These are phyloP conservation scores for Diophrys sp. DNA, from an alignment of 73 alveolate species.

Conservation along the genomic window DNA sequence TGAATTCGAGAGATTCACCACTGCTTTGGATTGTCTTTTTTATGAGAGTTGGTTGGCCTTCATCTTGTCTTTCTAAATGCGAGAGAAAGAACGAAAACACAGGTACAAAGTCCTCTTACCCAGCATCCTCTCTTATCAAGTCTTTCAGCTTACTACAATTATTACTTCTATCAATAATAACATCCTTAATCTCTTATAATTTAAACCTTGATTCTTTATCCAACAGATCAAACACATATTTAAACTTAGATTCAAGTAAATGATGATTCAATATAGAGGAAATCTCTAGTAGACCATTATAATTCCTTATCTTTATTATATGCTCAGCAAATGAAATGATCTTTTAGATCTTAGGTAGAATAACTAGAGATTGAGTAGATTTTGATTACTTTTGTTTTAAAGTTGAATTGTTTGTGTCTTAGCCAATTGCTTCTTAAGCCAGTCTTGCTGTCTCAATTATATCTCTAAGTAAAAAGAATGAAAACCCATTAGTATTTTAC, in stretches of 20 bases:
- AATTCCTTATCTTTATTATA: background rate
- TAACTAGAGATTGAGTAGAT: background rate
- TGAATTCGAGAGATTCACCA: background rate
- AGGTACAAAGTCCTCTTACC: background rate
- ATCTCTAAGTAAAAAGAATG: background rate
- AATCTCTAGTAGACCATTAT: background rate
- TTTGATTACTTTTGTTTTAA: background rate
- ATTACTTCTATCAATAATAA: background rate
- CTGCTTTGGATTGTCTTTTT: background rate
- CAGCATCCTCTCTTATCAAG: background rate
- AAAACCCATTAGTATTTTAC: background rate
- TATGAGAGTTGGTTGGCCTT: background rate
- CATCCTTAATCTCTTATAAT: background rate
- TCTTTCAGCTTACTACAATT: background rate
- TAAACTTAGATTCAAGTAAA: background rate
- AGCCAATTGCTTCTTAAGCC: background rate
- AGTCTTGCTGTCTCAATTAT: background rate
- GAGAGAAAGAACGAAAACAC: background rate
- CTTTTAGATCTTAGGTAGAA: background rate
- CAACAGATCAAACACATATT: background rate
- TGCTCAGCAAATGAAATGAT: background rate
- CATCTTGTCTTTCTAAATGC: background rate
- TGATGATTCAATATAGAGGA: background rate
- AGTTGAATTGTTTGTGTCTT: background rate
- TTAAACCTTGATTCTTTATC: background rate